phyloP scores from a whole-genome alignment of 805 yeast genomes.

The Kuraishia floccosa region DNA sequence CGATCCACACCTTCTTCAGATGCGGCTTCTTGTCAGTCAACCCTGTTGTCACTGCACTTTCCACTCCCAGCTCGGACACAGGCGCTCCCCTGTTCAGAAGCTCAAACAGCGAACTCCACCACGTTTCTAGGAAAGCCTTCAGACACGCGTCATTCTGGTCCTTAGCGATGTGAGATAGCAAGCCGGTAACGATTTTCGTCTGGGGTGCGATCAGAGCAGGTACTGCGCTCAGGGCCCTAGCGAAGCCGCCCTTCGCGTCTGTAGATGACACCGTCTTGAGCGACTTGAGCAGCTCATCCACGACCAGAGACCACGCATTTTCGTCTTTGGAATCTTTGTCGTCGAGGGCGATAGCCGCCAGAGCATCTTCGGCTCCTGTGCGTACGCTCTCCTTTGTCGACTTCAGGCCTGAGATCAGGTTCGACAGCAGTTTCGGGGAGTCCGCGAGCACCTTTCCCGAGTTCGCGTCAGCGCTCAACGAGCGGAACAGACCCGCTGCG shows the following conservation, averaged over 20 bases:
- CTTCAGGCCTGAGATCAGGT: slow-evolving; percentile 45
- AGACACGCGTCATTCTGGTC: slow-evolving; percentile 70
- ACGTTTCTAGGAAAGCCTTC: slow-evolving; percentile 32
- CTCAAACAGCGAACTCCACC: slow-evolving; percentile 30
- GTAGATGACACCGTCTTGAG: slow-evolving; percentile 46
- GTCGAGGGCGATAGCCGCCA: slow-evolving; percentile 12
- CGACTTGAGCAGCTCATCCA: slow-evolving; percentile 43
- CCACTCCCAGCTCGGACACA: slow-evolving; percentile 15
- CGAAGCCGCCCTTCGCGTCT: slow-evolving; percentile 46
- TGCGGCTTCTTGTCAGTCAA: slow-evolving; percentile 52
- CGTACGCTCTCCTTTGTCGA: slow-evolving; percentile 64
- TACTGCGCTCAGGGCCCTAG: slow-evolving; percentile 27
- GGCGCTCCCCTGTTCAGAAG: slow-evolving; percentile 11
- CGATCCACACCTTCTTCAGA: slow-evolving; percentile 59
- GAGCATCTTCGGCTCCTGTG: slow-evolving; percentile 27
- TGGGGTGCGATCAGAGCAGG: slow-evolving; percentile 14
- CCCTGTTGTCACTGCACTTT: slow-evolving; percentile 36
- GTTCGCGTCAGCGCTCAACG: slow-evolving; percentile 23
- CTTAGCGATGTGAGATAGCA: slow-evolving; percentile 47
- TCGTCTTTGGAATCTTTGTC: slow-evolving; percentile 11
- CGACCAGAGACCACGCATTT: slow-evolving; percentile 19
- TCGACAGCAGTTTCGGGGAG: slow-evolving; percentile 34
- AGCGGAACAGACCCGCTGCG: slow-evolving; percentile 36
- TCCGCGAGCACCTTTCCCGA: slow-evolving; percentile 25
- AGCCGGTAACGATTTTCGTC: slow-evolving; percentile 25